Evolutionary conservation across 2,329 filamentous ascomycete species (phyloP), one percentile per base, ranked within the genome.

Genomic region (Lachnellula cervina): DNA sequence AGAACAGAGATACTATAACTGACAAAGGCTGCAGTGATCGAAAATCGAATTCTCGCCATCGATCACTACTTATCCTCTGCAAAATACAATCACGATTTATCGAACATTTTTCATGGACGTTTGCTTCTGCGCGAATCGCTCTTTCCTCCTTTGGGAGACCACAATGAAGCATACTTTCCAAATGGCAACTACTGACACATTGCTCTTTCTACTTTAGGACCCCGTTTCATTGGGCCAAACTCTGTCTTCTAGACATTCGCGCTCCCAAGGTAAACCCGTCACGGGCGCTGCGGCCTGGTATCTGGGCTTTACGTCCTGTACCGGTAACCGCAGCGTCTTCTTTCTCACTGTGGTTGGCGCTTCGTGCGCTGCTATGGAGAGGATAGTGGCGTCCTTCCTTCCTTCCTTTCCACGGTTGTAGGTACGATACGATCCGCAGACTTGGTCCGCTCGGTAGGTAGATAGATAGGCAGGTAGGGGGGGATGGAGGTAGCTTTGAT

Each of bases 291-390:
- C 47, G 44, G 37, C 32, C 40, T 52, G 51, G 46, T 54, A 53
- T 63, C 58, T 52, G 51, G 57, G 43, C 62, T 56, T 62, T 63
- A 59, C 40, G 59, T 54, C 52, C 51, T 44, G 21, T 56, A 50
- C 51, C 47, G 49, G 59, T 54, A 49, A 45, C 47, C 61, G 62
- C 66, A 64, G 21, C 47, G 34, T 59, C 63, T 61, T 70, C 79
- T 80, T 80, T 77, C 78, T 80, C 79, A 78, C 77, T 78, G 72
- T 54, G 54, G 72, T 64, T 71, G 68, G 64, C 71, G 74, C 77
- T 74, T 72, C 57, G 70, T 54, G 78, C 69, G 70, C 68, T 71
- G 76, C 65, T 74, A 78, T 63, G 74, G 79, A 76, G 80, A 80
- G 80, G 77, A 70, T 53, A 17, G 37, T 17, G 14, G 38, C 42